phyloP scores from a whole-genome alignment of 2,329 filamentous ascomycete genomes.

The Colletotrichum sp. region DNA sequence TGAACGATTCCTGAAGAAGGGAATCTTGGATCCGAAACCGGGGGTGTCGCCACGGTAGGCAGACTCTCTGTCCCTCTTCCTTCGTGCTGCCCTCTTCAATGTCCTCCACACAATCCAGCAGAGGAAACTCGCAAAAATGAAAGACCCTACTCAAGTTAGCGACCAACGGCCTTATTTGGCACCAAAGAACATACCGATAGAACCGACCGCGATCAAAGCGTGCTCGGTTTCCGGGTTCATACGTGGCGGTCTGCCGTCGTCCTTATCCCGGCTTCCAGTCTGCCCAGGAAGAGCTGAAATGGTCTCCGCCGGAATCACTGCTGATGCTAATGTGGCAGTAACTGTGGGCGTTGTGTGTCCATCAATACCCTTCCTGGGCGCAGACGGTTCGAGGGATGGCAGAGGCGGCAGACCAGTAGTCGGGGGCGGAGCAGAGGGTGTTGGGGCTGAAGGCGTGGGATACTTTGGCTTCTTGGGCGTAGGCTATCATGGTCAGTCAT shows the following conservation, averaged over 20 bases:
- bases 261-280: neutral
- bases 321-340: conserved; percentile 13
- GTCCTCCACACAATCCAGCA: conserved; percentile 51
- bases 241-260: conserved; percentile 7
- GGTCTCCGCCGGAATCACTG: conserved; percentile 3
- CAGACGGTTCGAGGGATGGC: conserved; percentile 12
- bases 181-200: conserved; percentile 32
- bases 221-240: conserved; percentile 33
- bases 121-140: conserved; percentile 49
- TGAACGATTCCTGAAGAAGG: conserved; percentile 39
- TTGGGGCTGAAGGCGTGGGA: neutral
- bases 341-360: conserved; percentile 2
- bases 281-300: conserved; percentile 13
- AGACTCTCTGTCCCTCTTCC: conserved; percentile 25
- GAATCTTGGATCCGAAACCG: conserved; percentile 34
- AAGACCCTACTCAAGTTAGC: conserved; percentile 38
- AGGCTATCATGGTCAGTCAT: neutral
- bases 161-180: too few species aligned
- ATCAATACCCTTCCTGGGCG: conserved; percentile 15
- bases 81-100: conserved; percentile 40
- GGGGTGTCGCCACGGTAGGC: conserved; percentile 25
- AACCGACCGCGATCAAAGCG: conserved; percentile 36
- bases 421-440: neutral
- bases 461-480: neutral
- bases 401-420: neutral